Evolutionary conservation across 1,284 basidiomycete species (phyloP), one percentile per base, ranked within the genome.

Genomic region (Xerocomus minutiporus): DNA sequence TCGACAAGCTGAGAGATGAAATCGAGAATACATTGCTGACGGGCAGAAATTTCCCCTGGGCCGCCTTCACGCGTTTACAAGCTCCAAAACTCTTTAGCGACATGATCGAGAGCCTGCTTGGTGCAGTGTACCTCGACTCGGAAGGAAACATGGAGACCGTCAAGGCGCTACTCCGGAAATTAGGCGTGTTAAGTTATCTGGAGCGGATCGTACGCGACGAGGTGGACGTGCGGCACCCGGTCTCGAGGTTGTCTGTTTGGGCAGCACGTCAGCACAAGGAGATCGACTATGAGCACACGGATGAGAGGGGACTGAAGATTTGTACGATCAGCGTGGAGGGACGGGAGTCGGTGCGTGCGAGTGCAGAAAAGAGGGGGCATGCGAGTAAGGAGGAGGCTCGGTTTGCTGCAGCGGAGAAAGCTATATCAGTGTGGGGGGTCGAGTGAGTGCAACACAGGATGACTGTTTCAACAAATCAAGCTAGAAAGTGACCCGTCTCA

Each of bases 21-120:
- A 75, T 88, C 54, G 73, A 77, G 35, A 60, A 64, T 0, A 73
- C 74, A 1, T 58, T 88, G 34, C 56, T 56, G 31, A 62, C 65
- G 1, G 78, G 76, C 13, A 55, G 47, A 0, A 66, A 75, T 7
- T 88, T 82, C 60, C 86, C 86, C 0, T 88, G 86, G 86, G 82
- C 83, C 17, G 17, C 17, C 17, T 17, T 17, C 17, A 17, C 17
- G 17, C 17, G 17, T 17, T 17, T 17, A 17, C 17, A 91, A 65
- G 85, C 90, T 1, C 86, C 90, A 1, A 93, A 92, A 61, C 81
- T 89, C 63, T 74, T 88, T 59, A 86, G 83, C 58, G 87, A 91
- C 68, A 82, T 86, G 64, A 68, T 93, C 29, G 92, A 96, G 71
- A 86, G 86, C 49, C 62, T 93, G 23, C 73, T 95, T 26, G 92